Evolutionary conservation across 2,329 filamentous ascomycete species (phyloP).

Genomic region (Rutstroemia sp.): DNA sequence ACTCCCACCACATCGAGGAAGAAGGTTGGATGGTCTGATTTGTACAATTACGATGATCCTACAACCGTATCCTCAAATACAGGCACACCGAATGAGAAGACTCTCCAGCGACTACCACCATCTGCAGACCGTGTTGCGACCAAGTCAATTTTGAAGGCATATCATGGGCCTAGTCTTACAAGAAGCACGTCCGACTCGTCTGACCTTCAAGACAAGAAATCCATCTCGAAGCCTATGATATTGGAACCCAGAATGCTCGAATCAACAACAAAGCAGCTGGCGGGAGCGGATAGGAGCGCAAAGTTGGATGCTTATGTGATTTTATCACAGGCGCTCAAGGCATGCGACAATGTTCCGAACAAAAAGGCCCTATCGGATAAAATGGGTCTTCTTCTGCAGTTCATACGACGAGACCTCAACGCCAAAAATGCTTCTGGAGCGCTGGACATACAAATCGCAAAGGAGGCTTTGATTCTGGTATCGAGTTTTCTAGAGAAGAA

Average conservation of each 20-base stretch:
- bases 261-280: slow-evolving; percentile 74
- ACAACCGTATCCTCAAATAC: slow-evolving; percentile 22
- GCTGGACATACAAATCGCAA: slow-evolving; percentile 62
- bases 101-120: slow-evolving; percentile 18
- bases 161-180: slow-evolving; percentile 28
- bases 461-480: slow-evolving; percentile 71
- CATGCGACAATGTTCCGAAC: slow-evolving; percentile 77
- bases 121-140: slow-evolving; percentile 42
- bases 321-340: slow-evolving; percentile 66
- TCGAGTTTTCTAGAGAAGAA: slow-evolving; percentile 69
- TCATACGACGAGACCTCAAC: slow-evolving; percentile 74
- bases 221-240: neutral
- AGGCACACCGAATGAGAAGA: slow-evolving; percentile 7
- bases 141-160: slow-evolving; percentile 79
- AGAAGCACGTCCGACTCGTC: slow-evolving; percentile 46
- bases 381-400: slow-evolving; percentile 69
- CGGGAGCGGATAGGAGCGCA: slow-evolving; percentile 61
- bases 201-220: neutral
- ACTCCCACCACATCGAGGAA: slow-evolving; percentile 26
- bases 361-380: slow-evolving; percentile 65
- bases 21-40: slow-evolving; percentile 59
- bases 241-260: slow-evolving; percentile 66
- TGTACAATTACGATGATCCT: slow-evolving; percentile 45
- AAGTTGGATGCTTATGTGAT: slow-evolving; percentile 82
- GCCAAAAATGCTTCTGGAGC: slow-evolving; percentile 48